Conservation (phyloP, 2,329 filamentous ascomycete species). For the Anthostomella pinea region DNA sequence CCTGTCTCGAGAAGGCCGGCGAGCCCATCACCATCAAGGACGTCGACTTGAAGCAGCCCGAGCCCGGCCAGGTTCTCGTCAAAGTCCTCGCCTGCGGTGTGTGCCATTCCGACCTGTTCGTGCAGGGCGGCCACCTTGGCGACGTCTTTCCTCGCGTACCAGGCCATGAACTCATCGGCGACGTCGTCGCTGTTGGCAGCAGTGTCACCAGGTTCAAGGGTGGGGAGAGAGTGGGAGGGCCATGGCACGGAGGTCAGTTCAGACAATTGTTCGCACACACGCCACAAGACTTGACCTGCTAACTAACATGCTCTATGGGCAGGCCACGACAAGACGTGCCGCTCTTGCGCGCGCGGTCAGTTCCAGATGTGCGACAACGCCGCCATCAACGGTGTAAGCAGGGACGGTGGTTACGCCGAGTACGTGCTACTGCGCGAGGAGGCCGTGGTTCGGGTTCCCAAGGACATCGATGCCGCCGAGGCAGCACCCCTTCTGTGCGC, state of each 20-base stretch:
- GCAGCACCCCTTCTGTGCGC: slow-evolving; percentile 62
- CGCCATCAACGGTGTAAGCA: slow-evolving; percentile 62
- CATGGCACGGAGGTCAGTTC: slow-evolving; percentile 62
- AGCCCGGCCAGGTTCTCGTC: slow-evolving; percentile 60
- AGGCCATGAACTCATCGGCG: slow-evolving; percentile 71
- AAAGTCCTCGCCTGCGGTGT: slow-evolving; percentile 72
- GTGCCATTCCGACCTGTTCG: slow-evolving; percentile 60
- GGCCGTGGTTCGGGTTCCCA: slow-evolving; percentile 56
- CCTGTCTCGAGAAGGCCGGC: slow-evolving; percentile 53
- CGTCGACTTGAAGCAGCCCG: slow-evolving; percentile 54
- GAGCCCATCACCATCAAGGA: slow-evolving; percentile 57
- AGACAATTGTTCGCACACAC: neutral
- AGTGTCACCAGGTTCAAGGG: slow-evolving; percentile 56
- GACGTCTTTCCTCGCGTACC: slow-evolving; percentile 59
- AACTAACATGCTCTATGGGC: neutral
- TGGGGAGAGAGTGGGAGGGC: slow-evolving; percentile 65
- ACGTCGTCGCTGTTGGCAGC: slow-evolving; percentile 59
- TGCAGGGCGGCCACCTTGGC: slow-evolving; percentile 49
- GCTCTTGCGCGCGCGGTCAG: slow-evolving; percentile 57
- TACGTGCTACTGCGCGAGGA: slow-evolving; percentile 60
- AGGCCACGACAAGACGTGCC: slow-evolving; percentile 62
- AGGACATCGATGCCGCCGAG: slow-evolving; percentile 48
- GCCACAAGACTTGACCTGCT: too few species aligned
- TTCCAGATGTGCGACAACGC: slow-evolving; percentile 68
- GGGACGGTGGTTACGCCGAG: slow-evolving; percentile 66